Base-by-base conservation (phyloP, 495 filamentous ascomycete species). In the Pseudevernia furfuracea region DNA sequence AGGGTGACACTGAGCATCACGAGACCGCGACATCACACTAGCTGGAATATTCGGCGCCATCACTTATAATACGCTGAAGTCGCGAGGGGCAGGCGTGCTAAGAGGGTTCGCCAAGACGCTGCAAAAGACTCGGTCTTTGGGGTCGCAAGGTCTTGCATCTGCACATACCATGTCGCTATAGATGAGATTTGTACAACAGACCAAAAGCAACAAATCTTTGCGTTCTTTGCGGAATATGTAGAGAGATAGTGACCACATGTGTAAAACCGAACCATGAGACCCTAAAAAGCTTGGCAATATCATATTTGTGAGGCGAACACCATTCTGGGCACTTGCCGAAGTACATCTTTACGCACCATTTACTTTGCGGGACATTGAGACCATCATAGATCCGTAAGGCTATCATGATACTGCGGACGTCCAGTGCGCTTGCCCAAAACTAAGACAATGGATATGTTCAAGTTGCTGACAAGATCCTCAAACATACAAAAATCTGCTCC, bases 1-100 rank as follows among this genome's bases (percentile, higher is more conserved):
- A 85, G 74, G 90, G 90, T 70, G 83, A 88, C 68, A 68, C 74
- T 70, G 79, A 75, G 52, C 78, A 78, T 68, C 84, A 85, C 63
- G 74, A 71, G 64, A 43, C 52, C n/a, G 62, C 63, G 37, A 60
- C 62, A 34, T 32, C 52, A 46, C 52, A 49, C n/a, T 61, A 64
- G 30, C 38, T 38, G 28, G 21, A 44, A 39, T 14, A n/a, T 3
- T 8, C 25, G 32, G 36, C 17, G 46, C 15, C n/a, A 38, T 34
- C 19, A 15, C 10, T 39, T 3, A 15, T 17, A 43, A 8, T 8
- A 49, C 6, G 17, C 32, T 11, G 34, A 15, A 10, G 21, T 5
- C 21, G 19, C 37, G 19, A 43, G 23, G 15, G 61, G 38, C 10
- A 36, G 19, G 9, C 12, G 28, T 55, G 52, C 30, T 34, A 10